Conservation (phyloP, 2,329 filamentous ascomycete genomes). For the Ceratocystis ficicola region DNA sequence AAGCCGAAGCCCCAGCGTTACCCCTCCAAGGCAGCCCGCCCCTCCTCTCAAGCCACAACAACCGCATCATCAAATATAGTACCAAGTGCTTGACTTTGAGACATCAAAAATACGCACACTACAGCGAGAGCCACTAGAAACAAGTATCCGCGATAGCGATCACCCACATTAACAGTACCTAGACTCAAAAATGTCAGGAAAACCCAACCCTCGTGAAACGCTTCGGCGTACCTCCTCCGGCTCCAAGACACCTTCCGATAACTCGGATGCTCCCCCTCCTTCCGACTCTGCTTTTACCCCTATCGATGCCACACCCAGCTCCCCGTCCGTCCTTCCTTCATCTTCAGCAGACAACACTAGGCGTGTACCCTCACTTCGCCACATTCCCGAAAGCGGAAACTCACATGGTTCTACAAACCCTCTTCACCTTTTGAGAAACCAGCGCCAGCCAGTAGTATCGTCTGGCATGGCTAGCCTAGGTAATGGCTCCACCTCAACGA, state of each 20-base stretch:
- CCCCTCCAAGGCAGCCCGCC: background rate
- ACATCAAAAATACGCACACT: background rate
- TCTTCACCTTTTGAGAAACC: conserved; percentile 8
- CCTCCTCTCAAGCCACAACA: background rate
- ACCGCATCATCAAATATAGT: background rate
- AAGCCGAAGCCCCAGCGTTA: background rate
- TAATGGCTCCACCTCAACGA: background rate
- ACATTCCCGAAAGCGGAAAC: conserved; percentile 13
- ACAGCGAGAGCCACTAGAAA: no score
- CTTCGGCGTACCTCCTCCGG: conserved; percentile 18
- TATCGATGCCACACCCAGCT: background rate
- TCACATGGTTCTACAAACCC: conserved; percentile 12
- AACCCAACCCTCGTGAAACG: conserved; percentile 19
- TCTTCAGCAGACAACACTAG: conserved; percentile 5
- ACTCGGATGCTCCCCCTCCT: conserved; percentile 5
- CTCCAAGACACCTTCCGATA: background rate
- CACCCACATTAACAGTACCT: background rate
- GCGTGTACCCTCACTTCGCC: conserved; percentile 17
- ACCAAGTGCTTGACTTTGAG: background rate
- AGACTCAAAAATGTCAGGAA: conserved; percentile 13
- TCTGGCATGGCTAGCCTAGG: background rate
- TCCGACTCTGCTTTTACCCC: background rate
- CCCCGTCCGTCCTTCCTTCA: background rate
- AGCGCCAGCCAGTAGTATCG: conserved; percentile 11
- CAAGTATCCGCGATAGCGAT: background rate